Percentiles rank a stretch among this genome's conserved stretches.
phyloP scores from a whole-genome alignment of 352 stramenopile species.

The Phytophthora tentaculata region DNA sequence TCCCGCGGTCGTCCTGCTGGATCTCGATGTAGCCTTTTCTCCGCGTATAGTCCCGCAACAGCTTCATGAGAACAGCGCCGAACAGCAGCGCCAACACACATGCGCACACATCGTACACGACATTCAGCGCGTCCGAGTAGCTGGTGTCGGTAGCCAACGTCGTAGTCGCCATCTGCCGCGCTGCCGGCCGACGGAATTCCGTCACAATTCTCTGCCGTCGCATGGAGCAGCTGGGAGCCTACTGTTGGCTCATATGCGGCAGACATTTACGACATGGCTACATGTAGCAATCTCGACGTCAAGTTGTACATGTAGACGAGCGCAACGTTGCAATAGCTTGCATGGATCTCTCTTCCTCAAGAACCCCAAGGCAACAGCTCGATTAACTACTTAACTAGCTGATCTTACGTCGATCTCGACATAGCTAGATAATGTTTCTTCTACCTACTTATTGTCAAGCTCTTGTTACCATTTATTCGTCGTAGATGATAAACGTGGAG shows the following conservation, averaged over 20 bases:
- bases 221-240: slow-evolving; percentile 25
- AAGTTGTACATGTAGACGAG: not conserved
- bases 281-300: slow-evolving; percentile 9
- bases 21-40: slow-evolving; percentile 72
- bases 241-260: not conserved
- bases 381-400: slow-evolving; percentile 18
- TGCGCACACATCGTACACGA: slow-evolving; percentile 50
- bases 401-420: not conserved
- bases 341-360: slow-evolving; percentile 23
- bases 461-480: slow-evolving; percentile 36
- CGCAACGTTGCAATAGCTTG: slow-evolving; percentile 4
- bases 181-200: slow-evolving; percentile 15
- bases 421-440: slow-evolving; percentile 12
- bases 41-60: slow-evolving; percentile 47
- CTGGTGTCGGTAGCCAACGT: not conserved
- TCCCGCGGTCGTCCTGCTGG: slow-evolving; percentile 65
- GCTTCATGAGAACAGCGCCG: slow-evolving; percentile 48
- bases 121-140: slow-evolving; percentile 22
- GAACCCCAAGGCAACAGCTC: slow-evolving; percentile 3
- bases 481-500: slow-evolving; percentile 72
- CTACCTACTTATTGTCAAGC: slow-evolving; percentile 3
- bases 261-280: slow-evolving; percentile 18
- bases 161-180: slow-evolving; percentile 20
- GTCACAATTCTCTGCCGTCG: slow-evolving; percentile 24
- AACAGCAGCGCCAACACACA: slow-evolving; percentile 55